Conservation (phyloP, 352 stramenopile genomes). For the Globisporangium nodosum region DNA sequence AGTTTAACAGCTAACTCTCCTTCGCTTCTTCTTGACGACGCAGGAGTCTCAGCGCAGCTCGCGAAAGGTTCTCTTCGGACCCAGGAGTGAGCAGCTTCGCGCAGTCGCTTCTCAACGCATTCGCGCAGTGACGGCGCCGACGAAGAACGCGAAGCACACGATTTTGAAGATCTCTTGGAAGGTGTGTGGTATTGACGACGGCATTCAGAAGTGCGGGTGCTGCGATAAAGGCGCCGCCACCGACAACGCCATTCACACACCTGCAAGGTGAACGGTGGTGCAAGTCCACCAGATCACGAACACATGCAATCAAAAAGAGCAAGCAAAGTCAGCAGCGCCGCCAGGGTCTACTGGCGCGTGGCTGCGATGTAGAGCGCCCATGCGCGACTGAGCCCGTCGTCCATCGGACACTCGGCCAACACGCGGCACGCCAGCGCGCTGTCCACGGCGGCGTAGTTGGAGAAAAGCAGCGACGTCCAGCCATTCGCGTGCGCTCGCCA, state of each 20-base stretch:
- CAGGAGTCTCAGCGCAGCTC: slow-evolving; percentile 33
- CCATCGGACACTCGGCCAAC: slow-evolving; percentile 44
- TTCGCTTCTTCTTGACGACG: not conserved
- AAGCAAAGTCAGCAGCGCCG: not conserved
- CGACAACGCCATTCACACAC: no score
- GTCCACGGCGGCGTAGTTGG: slow-evolving; percentile 52
- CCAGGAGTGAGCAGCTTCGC: slow-evolving; percentile 32
- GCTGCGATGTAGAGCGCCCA: slow-evolving; percentile 59
- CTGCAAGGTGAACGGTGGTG: not conserved
- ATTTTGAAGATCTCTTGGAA: not conserved
- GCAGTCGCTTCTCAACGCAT: slow-evolving; percentile 42
- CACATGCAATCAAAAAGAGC: not conserved
- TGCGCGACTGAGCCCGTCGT: slow-evolving; percentile 63
- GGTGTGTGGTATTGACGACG: not conserved
- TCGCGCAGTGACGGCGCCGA: slow-evolving; percentile 1
- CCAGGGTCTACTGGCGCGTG: slow-evolving; percentile 12
- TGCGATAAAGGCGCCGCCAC: no score
- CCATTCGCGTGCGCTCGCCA: slow-evolving; percentile 37
- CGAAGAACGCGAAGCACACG: not conserved
- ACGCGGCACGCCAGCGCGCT: slow-evolving; percentile 26
- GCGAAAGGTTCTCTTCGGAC: slow-evolving; percentile 19
- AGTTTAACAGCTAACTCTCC: not conserved
- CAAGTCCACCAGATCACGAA: not conserved
- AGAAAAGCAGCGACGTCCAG: slow-evolving; percentile 59
- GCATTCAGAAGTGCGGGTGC: no score